These are phyloP conservation scores for Thalassiosira livingstoniorum DNA, from an alignment of 352 stramenopile genomes.

Conservation along the genomic window DNA sequence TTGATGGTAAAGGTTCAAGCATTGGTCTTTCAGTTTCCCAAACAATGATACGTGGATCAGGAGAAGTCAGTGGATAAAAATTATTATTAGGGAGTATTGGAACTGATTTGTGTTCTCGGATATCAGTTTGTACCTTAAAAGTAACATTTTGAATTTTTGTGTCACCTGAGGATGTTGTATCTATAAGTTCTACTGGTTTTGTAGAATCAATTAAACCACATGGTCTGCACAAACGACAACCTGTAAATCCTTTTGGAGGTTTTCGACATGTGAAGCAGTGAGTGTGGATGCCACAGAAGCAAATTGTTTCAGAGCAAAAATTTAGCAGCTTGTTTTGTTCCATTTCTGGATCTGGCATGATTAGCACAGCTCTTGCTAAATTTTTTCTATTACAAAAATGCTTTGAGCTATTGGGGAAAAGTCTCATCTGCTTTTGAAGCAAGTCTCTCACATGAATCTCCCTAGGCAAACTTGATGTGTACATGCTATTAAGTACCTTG, in stretches of 20 bases:
- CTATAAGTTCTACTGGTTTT: conserved; percentile 35
- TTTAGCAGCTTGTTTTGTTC: conserved; percentile 21
- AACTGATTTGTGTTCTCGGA: conserved; percentile 9
- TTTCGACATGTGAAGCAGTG: conserved; percentile 36
- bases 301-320: conserved; percentile 15
- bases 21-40: conserved; percentile 23
- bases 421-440: conserved; percentile 43
- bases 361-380: conserved; percentile 18
- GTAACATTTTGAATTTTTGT: conserved; percentile 19
- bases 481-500: conserved; percentile 38
- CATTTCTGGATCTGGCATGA: conserved; percentile 28
- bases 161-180: conserved; percentile 15
- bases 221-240: conserved; percentile 33
- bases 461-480: conserved; percentile 17
- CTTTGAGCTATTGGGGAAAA: conserved; percentile 22
- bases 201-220: conserved; percentile 18
- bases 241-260: conserved; percentile 28
- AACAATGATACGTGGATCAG: conserved; percentile 34
- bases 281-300: conserved; percentile 21
- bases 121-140: conserved; percentile 13
- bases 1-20: conserved; percentile 1
- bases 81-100: not conserved
- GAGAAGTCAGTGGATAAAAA: not conserved
- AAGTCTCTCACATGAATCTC: conserved; percentile 45
- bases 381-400: conserved; percentile 1